These are phyloP conservation scores for Colletotrichum orbiculare DNA, from an alignment of 2,329 filamentous ascomycete genomes.

Conservation along the genomic window DNA sequence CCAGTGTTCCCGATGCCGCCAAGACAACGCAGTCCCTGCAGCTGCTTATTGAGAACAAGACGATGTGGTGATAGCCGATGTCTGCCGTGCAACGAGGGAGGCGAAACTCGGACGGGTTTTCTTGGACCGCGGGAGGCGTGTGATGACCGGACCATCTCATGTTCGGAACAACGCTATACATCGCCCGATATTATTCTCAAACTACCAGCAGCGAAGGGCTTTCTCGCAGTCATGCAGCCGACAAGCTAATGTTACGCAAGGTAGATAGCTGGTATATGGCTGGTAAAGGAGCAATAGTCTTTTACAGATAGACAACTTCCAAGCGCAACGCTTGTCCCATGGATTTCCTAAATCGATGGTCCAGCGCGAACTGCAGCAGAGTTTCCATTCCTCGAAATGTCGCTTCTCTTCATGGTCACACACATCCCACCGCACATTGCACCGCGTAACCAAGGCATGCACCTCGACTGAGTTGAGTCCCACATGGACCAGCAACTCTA, in stretches of 20 bases:
- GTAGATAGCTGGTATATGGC: too few relatives aligned
- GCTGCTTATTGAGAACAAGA: too few relatives aligned
- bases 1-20: too few relatives aligned
- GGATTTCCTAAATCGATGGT: conserved; percentile 12
- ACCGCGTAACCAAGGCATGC: neutral
- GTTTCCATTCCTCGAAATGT: neutral
- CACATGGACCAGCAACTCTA: conserved; percentile 9
- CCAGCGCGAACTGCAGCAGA: conserved; percentile 12
- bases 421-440: conserved; percentile 2
- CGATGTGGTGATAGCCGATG: too few relatives aligned
- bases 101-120: too few relatives aligned
- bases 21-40: too few relatives aligned
- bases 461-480: neutral
- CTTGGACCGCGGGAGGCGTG: too few relatives aligned
- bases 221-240: conserved; percentile 17
- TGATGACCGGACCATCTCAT: conserved; percentile 19
- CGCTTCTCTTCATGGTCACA: neutral
- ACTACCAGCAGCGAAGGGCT: neutral
- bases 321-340: too few relatives aligned
- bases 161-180: conserved; percentile 6
- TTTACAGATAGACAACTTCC: too few relatives aligned
- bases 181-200: conserved; percentile 6
- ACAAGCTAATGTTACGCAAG: conserved; percentile 1
- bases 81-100: too few relatives aligned
- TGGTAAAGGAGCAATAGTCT: neutral